Base-by-base conservation (phyloP, 257 asterid species). In the Gentiana macrophylla region DNA sequence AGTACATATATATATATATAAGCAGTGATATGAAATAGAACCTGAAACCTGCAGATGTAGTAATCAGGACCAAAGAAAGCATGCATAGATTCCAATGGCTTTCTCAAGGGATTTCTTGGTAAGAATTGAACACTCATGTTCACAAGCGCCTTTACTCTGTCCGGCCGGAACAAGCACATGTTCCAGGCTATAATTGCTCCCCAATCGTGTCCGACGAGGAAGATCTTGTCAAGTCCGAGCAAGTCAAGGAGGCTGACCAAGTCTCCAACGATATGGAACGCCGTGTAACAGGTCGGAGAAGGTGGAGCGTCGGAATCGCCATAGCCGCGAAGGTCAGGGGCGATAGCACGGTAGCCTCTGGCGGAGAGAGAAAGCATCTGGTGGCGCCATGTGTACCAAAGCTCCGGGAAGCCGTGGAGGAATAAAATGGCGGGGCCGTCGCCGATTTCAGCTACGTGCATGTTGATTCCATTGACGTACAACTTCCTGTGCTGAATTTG, bases 161-260 rank as follows among this genome's bases (percentile, higher is more conserved):
- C 95, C 24, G 98, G 95, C 7, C 89, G 84, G 11, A 84, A 33
- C 77, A 87, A 52, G 74, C 93, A 84, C 13, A 87, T 67, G n/a
- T 76, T 37, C 97, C 98, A 91, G 1, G 93, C 94, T 12, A 84
- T 75, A 2, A 52, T 46, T 1, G 98, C 94, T 37, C 98, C 96
- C 96, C 96, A 91, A 63, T 91, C 98, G 64, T 87, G 98, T 46
- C 95, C 98, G 12, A 91, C 94, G 67, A 91, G 61, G 71, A 77
- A 84, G 32, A 87, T 83, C 73, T 68, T 62, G 45, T 79, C 86
- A 56, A 84, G 72, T 2, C 76, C 74, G 50, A 91, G 49, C 5
- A 73, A 67, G 49, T 91, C 84, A 15, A 91, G 52, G 10, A 87
- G 72, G 54, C 85, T 80, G 53, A 87, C 79, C 60, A 87, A 66